Conservation (phyloP, 2,329 filamentous ascomycete species). For the Grosmannia huntii region DNA sequence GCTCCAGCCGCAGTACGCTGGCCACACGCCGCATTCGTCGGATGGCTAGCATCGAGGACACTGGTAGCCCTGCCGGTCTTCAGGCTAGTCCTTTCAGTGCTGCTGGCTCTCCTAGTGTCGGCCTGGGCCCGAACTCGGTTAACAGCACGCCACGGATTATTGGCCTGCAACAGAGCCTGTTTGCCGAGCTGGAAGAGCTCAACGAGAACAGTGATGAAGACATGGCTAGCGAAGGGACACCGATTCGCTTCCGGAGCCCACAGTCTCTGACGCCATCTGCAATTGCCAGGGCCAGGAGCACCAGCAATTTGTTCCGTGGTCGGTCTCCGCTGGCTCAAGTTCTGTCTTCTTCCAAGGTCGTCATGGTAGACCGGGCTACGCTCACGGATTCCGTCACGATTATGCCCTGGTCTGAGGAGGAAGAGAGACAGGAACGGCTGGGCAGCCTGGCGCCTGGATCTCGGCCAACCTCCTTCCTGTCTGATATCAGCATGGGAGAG, state of each 20-base stretch:
- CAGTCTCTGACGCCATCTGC: slow-evolving; percentile 30
- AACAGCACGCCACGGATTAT: slow-evolving; percentile 34
- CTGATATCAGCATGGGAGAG: slow-evolving; percentile 33
- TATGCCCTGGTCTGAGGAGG: slow-evolving; percentile 8
- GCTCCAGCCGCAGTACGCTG: slow-evolving; percentile 50
- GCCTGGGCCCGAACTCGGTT: slow-evolving; percentile 30
- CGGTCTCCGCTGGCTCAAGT: slow-evolving; percentile 33
- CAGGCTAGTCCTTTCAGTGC: slow-evolving; percentile 35
- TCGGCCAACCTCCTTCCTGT: slow-evolving; percentile 8
- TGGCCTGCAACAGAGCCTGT: slow-evolving; percentile 62
- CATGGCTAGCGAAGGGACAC: slow-evolving; percentile 43
- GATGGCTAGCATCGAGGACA: slow-evolving; percentile 45
- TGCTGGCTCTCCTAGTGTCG: slow-evolving; percentile 5
- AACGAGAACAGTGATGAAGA: slow-evolving; percentile 59
- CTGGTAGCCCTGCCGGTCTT: slow-evolving; percentile 19
- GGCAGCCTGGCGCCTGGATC: background rate
- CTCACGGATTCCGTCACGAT: slow-evolving; percentile 47
- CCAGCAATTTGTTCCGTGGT: slow-evolving; percentile 13
- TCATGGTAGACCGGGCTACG: slow-evolving; percentile 47
- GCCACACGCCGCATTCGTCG: slow-evolving; percentile 44
- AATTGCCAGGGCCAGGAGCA: slow-evolving; percentile 1
- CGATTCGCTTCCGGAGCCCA: slow-evolving; percentile 35
- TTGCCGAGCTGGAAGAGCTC: slow-evolving; percentile 78
- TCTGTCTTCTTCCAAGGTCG: slow-evolving; percentile 35
- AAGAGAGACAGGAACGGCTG: background rate